Percentiles rank a stretch among this genome's conserved stretches.
These are phyloP conservation scores for Grigorovia humatica DNA, from an alignment of 805 yeast genomes.

Conservation along the genomic window DNA sequence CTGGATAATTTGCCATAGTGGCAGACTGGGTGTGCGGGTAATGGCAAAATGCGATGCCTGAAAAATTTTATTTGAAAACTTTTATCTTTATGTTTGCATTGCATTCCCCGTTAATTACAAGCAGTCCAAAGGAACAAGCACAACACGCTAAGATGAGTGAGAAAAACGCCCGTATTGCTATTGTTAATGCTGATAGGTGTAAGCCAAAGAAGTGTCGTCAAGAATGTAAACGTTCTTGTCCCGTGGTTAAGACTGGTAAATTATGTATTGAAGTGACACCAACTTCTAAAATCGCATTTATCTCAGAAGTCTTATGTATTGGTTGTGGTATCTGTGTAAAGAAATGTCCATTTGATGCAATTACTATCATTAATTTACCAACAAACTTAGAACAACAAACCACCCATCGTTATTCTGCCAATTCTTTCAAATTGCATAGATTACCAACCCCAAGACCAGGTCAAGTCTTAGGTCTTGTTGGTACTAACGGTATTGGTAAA, in stretches of 20 bases:
- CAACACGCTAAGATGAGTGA: slow-evolving; percentile 23
- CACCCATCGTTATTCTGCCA: slow-evolving; percentile 95
- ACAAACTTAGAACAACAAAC: slow-evolving; percentile 88
- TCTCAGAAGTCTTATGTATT: slow-evolving; percentile 87
- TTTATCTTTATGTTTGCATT: neutral
- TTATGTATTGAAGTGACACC: slow-evolving; percentile 95
- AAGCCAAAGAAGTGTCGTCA: slow-evolving; percentile 98
- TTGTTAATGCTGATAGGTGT: slow-evolving; percentile 88
- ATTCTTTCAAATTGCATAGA: slow-evolving; percentile 93
- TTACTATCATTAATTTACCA: slow-evolving; percentile 89
- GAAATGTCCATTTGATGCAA: slow-evolving; percentile 97
- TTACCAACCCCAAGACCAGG: slow-evolving; percentile 98
- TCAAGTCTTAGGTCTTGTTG: slow-evolving; percentile 94
- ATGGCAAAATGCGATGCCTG: neutral
- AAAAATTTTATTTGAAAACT: neutral
- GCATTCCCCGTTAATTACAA: neutral
- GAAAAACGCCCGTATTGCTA: slow-evolving; percentile 79
- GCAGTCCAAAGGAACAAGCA: neutral
- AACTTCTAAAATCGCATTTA: slow-evolving; percentile 82
- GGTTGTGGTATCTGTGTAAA: slow-evolving; percentile 99
- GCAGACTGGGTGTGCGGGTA: too few relatives aligned
- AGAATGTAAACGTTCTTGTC: slow-evolving; percentile 94
- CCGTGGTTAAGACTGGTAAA: slow-evolving; percentile 96
- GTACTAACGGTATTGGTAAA: slow-evolving; percentile 98
- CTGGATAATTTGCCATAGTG: too few relatives aligned